Evolutionary conservation across 2,329 filamentous ascomycete genomes (phyloP).

Genomic region (Hypoxylon sp.): DNA sequence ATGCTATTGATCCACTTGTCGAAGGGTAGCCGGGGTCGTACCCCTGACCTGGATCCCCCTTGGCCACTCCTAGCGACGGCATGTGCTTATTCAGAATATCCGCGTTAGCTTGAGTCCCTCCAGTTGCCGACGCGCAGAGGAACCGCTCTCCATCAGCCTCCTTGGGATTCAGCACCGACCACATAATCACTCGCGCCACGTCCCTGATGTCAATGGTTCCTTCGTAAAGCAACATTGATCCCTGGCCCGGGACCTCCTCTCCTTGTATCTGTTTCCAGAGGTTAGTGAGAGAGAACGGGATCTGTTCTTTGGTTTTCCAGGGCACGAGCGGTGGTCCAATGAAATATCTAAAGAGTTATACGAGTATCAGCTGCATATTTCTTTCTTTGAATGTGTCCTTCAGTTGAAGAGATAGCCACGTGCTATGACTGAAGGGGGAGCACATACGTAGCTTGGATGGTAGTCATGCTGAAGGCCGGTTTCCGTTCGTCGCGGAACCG

Average conservation of each 20-base stretch:
- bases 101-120: slow-evolving; percentile 49
- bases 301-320: slow-evolving; percentile 45
- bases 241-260: slow-evolving; percentile 45
- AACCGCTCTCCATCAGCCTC: slow-evolving; percentile 50
- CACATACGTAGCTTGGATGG: slow-evolving; percentile 50
- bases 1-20: slow-evolving; percentile 35
- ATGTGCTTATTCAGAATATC: slow-evolving; percentile 48
- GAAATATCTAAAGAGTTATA: slow-evolving; percentile 44
- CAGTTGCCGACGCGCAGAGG: slow-evolving; percentile 48
- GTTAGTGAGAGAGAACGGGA: slow-evolving; percentile 45
- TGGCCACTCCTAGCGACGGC: slow-evolving; percentile 39
- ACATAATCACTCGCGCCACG: slow-evolving; percentile 51
- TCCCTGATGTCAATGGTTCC: slow-evolving; percentile 50
- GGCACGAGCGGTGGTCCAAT: slow-evolving; percentile 50
- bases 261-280: slow-evolving; percentile 47
- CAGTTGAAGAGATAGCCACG: not conserved
- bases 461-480: slow-evolving; percentile 48
- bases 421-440: not conserved
- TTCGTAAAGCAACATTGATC: slow-evolving; percentile 45
- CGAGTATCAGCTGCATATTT: slow-evolving; percentile 5
- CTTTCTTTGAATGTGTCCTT: too few relatives aligned
- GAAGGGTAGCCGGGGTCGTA: slow-evolving; percentile 46
- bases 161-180: slow-evolving; percentile 46
- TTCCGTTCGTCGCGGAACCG: slow-evolving; percentile 45
- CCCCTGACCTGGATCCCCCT: slow-evolving; percentile 46